Conservation (phyloP, 495 filamentous ascomycete species). For the Hypoxylon fragiforme region DNA sequence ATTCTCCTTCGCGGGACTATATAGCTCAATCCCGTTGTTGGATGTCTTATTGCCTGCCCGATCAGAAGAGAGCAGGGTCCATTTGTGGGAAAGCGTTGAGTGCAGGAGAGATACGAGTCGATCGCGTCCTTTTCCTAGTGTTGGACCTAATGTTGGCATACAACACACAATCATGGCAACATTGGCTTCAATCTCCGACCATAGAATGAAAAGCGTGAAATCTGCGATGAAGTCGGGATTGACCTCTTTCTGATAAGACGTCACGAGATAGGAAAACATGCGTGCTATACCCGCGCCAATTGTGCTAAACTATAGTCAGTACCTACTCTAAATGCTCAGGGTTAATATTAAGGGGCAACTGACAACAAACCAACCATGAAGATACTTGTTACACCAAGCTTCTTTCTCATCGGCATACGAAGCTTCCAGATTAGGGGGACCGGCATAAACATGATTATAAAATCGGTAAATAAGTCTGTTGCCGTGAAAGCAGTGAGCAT, state of each 20-base stretch:
- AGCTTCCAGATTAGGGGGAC: conserved; percentile 25
- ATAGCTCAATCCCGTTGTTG: too few species aligned
- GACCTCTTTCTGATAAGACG: conserved; percentile 8
- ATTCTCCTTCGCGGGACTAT: too few species aligned
- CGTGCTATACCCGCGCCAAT: conserved; percentile 17
- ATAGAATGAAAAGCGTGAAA: conserved; percentile 6
- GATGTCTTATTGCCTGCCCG: neutral
- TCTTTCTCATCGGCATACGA: conserved; percentile 13
- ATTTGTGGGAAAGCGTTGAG: neutral
- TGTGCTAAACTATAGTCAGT: neutral
- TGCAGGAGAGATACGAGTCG: neutral
- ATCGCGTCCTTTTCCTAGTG: neutral
- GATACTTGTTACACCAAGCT: conserved; percentile 11
- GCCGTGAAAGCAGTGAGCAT: conserved; percentile 6
- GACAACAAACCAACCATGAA: conserved; percentile 30
- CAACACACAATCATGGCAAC: conserved; percentile 15
- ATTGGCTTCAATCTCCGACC: conserved; percentile 11
- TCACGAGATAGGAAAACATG: conserved; percentile 6
- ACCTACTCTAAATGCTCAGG: neutral
- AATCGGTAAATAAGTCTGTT: conserved; percentile 16
- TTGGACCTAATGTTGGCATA: conserved; percentile 4
- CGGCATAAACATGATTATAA: conserved; percentile 24
- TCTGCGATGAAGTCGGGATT: conserved; percentile 16
- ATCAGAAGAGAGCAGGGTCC: neutral
- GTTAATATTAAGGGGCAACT: neutral